These are phyloP conservation scores for Diaporthe australafricana DNA, from an alignment of 2,329 filamentous ascomycete genomes.

Conservation along the genomic window DNA sequence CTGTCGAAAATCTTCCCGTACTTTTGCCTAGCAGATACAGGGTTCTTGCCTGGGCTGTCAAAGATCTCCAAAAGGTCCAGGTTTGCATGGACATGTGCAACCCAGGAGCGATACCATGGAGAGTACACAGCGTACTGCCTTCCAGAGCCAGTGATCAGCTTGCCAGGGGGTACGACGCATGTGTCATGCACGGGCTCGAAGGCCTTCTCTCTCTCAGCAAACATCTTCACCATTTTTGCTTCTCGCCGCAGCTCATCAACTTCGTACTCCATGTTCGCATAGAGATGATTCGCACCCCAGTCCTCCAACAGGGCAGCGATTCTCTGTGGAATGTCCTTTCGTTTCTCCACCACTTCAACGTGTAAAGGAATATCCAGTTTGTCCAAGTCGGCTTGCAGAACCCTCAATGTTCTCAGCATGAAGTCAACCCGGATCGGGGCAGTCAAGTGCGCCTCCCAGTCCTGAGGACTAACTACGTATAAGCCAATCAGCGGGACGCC, in stretches of 20 bases:
- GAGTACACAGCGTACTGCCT: conserved; percentile 87
- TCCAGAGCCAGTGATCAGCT: conserved; percentile 73
- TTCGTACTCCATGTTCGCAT: conserved; percentile 90
- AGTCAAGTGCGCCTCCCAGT: conserved; percentile 84
- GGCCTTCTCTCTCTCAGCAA: conserved; percentile 72
- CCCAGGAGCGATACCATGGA: conserved; percentile 85
- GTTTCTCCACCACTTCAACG: conserved; percentile 76
- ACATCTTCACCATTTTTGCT: conserved; percentile 69
- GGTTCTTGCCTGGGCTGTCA: conserved; percentile 68
- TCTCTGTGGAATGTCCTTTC: conserved; percentile 70
- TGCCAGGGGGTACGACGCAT: conserved; percentile 82
- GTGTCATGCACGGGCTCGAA: conserved; percentile 84
- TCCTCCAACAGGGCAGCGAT: conserved; percentile 74
- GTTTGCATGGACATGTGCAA: conserved; percentile 77
- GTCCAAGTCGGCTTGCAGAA: conserved; percentile 74
- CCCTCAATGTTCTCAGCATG: conserved; percentile 76
- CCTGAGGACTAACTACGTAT: conserved; percentile 85
- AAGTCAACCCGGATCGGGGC: conserved; percentile 83
- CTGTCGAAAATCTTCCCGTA: conserved; percentile 70
- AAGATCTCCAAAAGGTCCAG: conserved; percentile 73
- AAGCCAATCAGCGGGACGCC: conserved; percentile 77
- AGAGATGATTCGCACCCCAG: conserved; percentile 82
- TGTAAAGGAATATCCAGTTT: conserved; percentile 82
- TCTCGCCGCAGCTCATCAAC: conserved; percentile 90
- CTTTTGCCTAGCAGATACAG: conserved; percentile 51